phyloP scores from a whole-genome alignment of 352 stramenopile species.

The Vaucheria bursata region DNA sequence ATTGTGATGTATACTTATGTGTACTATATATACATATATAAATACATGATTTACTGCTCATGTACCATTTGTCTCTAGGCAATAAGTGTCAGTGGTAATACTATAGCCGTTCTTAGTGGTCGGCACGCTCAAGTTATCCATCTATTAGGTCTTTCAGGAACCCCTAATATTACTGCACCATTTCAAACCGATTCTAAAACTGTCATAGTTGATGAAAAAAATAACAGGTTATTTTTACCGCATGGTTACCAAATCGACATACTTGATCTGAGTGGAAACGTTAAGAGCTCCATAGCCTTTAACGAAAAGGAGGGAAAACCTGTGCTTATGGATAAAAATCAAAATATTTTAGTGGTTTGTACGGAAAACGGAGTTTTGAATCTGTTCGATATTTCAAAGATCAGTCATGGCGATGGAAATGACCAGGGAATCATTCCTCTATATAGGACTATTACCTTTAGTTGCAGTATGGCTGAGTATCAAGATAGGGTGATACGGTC shows the following conservation, averaged over 20 bases:
- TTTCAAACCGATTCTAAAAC: slow-evolving; percentile 11
- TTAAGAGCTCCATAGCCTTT: slow-evolving; percentile 62
- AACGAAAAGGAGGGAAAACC: slow-evolving; percentile 75
- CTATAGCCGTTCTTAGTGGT: slow-evolving; percentile 19
- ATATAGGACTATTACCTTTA: slow-evolving; percentile 51
- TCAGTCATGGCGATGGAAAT: slow-evolving; percentile 16
- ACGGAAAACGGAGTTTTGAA: slow-evolving; percentile 72
- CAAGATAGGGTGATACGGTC: slow-evolving; percentile 53
- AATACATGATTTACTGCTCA: neutral
- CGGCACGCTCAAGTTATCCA: slow-evolving; percentile 30
- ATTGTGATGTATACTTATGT: too few species aligned
- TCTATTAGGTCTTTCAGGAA: slow-evolving; percentile 9
- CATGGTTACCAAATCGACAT: slow-evolving; percentile 22
- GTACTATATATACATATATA: too few species aligned
- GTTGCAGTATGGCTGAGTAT: slow-evolving; percentile 24
- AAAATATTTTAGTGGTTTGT: slow-evolving; percentile 74
- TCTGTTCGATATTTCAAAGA: slow-evolving; percentile 48
- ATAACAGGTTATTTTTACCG: slow-evolving; percentile 27
- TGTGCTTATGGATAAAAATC: slow-evolving; percentile 67
- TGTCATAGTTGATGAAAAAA: slow-evolving; percentile 24
- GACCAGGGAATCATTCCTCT: slow-evolving; percentile 50
- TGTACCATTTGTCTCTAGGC: neutral
- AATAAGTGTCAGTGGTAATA: slow-evolving; percentile 14
- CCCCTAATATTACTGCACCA: slow-evolving; percentile 16
- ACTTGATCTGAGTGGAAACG: slow-evolving; percentile 20